Evolutionary conservation across 345 rosid genomes (phyloP).

Genomic region (Acer negundo): DNA sequence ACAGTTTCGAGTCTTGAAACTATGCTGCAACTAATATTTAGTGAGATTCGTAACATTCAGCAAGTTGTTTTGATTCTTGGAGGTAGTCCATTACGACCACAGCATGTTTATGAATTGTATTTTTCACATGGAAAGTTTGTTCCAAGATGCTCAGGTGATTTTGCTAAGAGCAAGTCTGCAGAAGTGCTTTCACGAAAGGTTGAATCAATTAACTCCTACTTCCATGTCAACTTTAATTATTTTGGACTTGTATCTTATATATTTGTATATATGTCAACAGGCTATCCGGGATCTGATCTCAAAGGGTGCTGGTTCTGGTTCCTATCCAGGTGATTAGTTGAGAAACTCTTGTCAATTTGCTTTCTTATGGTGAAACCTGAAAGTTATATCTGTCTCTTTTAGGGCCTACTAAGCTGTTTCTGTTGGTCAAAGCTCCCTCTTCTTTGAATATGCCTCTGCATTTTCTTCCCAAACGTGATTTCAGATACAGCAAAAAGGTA

Average conservation of each 20-base stretch:
- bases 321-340: conserved; percentile 66
- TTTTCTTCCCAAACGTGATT: conserved; percentile 95
- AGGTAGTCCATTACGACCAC: conserved; percentile 79
- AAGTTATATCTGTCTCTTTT: conserved; percentile 5
- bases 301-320: conserved; percentile 73
- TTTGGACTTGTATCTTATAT: not conserved
- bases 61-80: conserved; percentile 68
- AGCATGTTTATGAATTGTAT: conserved; percentile 55
- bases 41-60: conserved; percentile 45
- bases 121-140: conserved; percentile 42
- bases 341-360: conserved; percentile 12
- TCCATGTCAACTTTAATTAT: not conserved
- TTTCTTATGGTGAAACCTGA: conserved; percentile 12
- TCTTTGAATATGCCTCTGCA: conserved; percentile 69
- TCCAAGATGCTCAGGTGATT: conserved; percentile 40
- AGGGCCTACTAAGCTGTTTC: conserved; percentile 83
- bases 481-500: conserved; percentile 87
- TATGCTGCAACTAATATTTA: conserved; percentile 51
- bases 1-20: conserved; percentile 48
- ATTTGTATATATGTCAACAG: conserved; percentile 35
- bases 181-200: conserved; percentile 89
- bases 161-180: conserved; percentile 56
- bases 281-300: conserved; percentile 76
- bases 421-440: conserved; percentile 78
- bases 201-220: conserved; percentile 11